A percentile compares a stretch with the other conserved stretches of the same genome.
These are phyloP conservation scores for Silybum marianum DNA, from an alignment of 129 eudicot genomes.

Conservation along the genomic window DNA sequence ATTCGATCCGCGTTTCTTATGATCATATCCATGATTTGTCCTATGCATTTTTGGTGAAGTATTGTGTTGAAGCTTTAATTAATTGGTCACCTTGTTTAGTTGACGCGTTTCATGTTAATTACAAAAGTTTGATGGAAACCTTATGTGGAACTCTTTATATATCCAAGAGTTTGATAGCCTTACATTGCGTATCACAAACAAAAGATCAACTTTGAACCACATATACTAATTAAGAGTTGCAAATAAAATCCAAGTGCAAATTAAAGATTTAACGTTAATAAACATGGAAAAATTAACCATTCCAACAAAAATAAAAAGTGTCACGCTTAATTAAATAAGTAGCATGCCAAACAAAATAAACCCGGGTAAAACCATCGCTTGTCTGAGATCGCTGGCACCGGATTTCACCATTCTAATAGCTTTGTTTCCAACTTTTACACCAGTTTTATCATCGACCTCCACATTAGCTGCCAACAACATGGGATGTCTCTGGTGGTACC, in stretches of 20 bases:
- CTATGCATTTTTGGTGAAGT: too few species aligned
- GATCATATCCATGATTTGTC: too few species aligned
- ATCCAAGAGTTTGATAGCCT: not conserved
- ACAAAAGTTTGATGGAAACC: too few species aligned
- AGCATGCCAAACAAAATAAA: constrained; percentile 16
- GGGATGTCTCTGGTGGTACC: constrained; percentile 18
- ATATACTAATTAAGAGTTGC: not conserved
- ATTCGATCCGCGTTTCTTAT: too few species aligned
- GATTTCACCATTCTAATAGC: constrained; percentile 31
- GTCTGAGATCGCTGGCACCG: constrained; percentile 3
- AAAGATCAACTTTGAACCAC: not conserved
- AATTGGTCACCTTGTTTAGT: too few species aligned
- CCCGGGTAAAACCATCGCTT: constrained; percentile 6
- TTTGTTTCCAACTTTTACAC: constrained; percentile 24
- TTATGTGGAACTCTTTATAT: not conserved
- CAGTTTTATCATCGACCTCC: constrained; percentile 27
- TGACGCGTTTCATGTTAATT: too few species aligned
- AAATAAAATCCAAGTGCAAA: not conserved
- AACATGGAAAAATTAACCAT: not conserved
- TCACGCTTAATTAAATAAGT: not conserved
- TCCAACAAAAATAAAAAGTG: not conserved
- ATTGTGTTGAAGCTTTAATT: too few species aligned
- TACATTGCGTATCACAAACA: not conserved
- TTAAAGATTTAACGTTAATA: not conserved
- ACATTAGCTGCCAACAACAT: constrained; percentile 24